Percentiles rank a stretch among this genome's conserved stretches.
Evolutionary conservation across 2,329 filamentous ascomycete genomes (phyloP).

Genomic region (Ophiosphaerella narmari): DNA sequence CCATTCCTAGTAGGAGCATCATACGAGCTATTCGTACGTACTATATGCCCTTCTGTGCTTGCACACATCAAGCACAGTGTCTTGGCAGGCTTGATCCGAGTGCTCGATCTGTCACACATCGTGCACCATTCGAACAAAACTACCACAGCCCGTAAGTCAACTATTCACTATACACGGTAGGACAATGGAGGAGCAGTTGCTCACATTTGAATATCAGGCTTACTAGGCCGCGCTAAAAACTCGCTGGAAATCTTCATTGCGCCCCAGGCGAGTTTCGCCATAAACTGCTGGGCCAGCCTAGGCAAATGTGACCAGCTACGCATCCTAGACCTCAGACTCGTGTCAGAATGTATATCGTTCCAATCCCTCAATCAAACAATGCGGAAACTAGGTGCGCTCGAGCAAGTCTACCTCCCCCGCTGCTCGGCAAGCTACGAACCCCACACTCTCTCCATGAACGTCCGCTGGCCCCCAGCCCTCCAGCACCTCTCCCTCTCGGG

Average conservation of each 20-base stretch:
- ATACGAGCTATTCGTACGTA: slow-evolving; percentile 59
- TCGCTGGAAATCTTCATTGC: slow-evolving; percentile 60
- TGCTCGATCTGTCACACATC: slow-evolving; percentile 58
- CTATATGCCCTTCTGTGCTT: slow-evolving; percentile 59
- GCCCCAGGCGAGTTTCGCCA: slow-evolving; percentile 61
- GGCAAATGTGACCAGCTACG: slow-evolving; percentile 59
- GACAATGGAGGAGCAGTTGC: neutral
- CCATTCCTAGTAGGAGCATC: slow-evolving; percentile 58
- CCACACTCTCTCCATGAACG: slow-evolving; percentile 21
- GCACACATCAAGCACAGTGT: slow-evolving; percentile 55
- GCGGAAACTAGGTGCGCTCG: slow-evolving; percentile 51
- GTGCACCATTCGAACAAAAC: slow-evolving; percentile 65
- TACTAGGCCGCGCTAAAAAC: slow-evolving; percentile 59
- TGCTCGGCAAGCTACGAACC: slow-evolving; percentile 38
- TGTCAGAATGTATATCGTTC: slow-evolving; percentile 57
- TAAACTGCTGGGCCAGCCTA: slow-evolving; percentile 61
- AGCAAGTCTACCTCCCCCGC: slow-evolving; percentile 53
- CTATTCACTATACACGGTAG: neutral
- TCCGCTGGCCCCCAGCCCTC: slow-evolving; percentile 52
- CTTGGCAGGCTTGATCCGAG: slow-evolving; percentile 56
- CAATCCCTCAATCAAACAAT: slow-evolving; percentile 57
- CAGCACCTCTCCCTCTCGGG: slow-evolving; percentile 50
- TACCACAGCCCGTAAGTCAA: slow-evolving; percentile 51
- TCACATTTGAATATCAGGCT: slow-evolving; percentile 31
- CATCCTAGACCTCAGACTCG: slow-evolving; percentile 58